A percentile compares a stretch with the other conserved stretches of the same genome.
phyloP scores from a whole-genome alignment of 2,329 filamentous ascomycete species.

The Calonectria pteridis region DNA sequence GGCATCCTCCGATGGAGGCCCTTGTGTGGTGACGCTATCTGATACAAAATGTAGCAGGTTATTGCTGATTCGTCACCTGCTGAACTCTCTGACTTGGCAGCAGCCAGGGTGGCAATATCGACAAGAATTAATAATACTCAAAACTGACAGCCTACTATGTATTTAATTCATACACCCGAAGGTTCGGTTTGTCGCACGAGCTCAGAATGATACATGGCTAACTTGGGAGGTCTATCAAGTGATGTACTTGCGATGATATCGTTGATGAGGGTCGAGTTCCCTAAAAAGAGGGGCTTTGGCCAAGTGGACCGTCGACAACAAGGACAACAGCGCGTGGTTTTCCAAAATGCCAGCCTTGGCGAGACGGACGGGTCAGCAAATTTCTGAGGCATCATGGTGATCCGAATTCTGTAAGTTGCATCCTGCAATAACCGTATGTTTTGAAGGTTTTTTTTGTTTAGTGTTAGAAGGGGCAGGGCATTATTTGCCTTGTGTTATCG shows the following conservation, averaged over 20 bases:
- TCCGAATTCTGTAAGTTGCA: background rate
- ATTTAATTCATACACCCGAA: background rate
- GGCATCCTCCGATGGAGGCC: background rate
- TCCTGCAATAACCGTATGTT: background rate
- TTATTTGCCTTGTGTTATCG: background rate
- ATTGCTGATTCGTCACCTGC: background rate
- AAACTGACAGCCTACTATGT: slow-evolving; percentile 8
- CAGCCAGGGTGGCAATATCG: background rate
- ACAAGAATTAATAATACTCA: slow-evolving; percentile 13
- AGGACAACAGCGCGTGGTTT: background rate
- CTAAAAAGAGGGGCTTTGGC: slow-evolving; percentile 38
- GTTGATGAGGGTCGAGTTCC: slow-evolving; percentile 38
- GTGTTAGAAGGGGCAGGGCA: background rate
- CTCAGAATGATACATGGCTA: slow-evolving; percentile 1
- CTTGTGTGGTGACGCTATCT: background rate
- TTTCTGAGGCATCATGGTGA: background rate
- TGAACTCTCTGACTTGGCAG: background rate
- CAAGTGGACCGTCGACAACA: slow-evolving; percentile 46
- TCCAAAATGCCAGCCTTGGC: slow-evolving; percentile 7
- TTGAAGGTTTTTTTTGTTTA: background rate
- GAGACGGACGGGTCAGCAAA: background rate
- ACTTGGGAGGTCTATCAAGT: background rate
- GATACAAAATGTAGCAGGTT: no score
- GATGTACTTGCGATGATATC: slow-evolving; percentile 29
- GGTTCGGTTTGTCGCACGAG: background rate